A percentile compares a stretch with the other conserved stretches of the same genome.
Conservation (phyloP, 2,329 filamentous ascomycete genomes). For the Delphinella strobiligena region DNA sequence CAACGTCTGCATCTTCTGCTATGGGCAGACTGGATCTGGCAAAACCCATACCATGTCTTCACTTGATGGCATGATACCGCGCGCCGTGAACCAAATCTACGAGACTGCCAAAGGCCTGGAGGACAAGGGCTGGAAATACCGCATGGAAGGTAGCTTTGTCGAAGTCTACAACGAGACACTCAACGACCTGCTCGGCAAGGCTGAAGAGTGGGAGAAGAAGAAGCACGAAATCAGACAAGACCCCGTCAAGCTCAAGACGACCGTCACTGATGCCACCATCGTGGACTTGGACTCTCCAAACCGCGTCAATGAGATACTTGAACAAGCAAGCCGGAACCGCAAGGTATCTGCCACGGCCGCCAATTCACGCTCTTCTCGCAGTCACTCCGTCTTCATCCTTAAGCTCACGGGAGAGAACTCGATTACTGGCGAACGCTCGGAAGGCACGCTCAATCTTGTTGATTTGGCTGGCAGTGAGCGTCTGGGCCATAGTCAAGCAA, state of each 20-base stretch:
- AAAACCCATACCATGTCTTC: constrained; percentile 97
- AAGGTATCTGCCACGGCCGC: constrained; percentile 95
- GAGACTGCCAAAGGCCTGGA: constrained; percentile 70
- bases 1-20: constrained; percentile 98
- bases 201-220: constrained; percentile 61
- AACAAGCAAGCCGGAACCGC: constrained; percentile 70
- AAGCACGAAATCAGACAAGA: constrained; percentile 89
- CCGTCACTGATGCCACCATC: constrained; percentile 65
- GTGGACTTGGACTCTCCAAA: constrained; percentile 67
- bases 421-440: constrained; percentile 70
- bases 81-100: constrained; percentile 88
- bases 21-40: constrained; percentile 91
- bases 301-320: constrained; percentile 68
- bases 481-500: constrained; percentile 73
- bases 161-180: constrained; percentile 98
- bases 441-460: constrained; percentile 89
- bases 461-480: constrained; percentile 90
- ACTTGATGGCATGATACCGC: constrained; percentile 84
- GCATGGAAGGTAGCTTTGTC: constrained; percentile 87
- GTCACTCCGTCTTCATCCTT: constrained; percentile 92
- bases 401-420: constrained; percentile 54
- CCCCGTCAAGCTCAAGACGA: constrained; percentile 66
- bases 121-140: constrained; percentile 89
- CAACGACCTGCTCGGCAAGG: constrained; percentile 70
- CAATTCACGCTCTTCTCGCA: constrained; percentile 87